A percentile compares a stretch with the other conserved stretches of the same genome.
Evolutionary conservation across 352 stramenopile genomes (phyloP).

Genomic region (Globisporangium abappressorium): DNA sequence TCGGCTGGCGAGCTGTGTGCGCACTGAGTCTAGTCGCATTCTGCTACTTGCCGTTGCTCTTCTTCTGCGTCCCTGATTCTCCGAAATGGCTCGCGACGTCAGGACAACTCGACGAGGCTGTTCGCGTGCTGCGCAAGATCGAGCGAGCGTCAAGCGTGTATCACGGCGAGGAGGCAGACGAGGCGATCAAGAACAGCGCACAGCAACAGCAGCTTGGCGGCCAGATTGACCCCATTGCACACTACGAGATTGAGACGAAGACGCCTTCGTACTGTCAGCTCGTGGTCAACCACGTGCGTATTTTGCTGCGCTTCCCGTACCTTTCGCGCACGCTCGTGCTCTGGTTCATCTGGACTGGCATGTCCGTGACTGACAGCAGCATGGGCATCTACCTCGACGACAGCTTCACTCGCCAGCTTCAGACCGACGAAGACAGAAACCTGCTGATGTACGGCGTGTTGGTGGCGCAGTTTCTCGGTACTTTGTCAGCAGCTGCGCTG

Average conservation of each 20-base stretch:
- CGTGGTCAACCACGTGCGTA: neutral
- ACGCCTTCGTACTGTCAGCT: slow-evolving; percentile 26
- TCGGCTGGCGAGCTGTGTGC: neutral
- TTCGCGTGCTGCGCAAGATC: neutral
- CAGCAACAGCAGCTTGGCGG: neutral
- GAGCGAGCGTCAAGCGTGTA: slow-evolving; percentile 2
- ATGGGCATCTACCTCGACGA: slow-evolving; percentile 3
- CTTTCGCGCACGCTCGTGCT: slow-evolving; percentile 2
- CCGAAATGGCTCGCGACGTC: slow-evolving; percentile 2
- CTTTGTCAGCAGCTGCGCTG: neutral
- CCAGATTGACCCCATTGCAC: too few relatives aligned
- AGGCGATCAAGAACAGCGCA: neutral
- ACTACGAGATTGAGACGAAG: neutral
- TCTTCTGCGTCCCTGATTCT: neutral
- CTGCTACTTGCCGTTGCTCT: neutral
- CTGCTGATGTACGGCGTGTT: neutral
- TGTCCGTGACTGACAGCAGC: neutral
- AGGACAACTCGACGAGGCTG: neutral
- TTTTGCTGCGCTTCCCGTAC: slow-evolving; percentile 2
- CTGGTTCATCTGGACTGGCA: slow-evolving; percentile 6
- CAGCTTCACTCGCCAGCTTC: neutral
- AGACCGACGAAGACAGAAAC: neutral
- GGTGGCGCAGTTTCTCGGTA: slow-evolving; percentile 1
- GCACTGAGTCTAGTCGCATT: neutral
- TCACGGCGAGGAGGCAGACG: neutral